Base-by-base conservation (phyloP, 176 grass and related monocot species). In the Triticum turgidum region DNA sequence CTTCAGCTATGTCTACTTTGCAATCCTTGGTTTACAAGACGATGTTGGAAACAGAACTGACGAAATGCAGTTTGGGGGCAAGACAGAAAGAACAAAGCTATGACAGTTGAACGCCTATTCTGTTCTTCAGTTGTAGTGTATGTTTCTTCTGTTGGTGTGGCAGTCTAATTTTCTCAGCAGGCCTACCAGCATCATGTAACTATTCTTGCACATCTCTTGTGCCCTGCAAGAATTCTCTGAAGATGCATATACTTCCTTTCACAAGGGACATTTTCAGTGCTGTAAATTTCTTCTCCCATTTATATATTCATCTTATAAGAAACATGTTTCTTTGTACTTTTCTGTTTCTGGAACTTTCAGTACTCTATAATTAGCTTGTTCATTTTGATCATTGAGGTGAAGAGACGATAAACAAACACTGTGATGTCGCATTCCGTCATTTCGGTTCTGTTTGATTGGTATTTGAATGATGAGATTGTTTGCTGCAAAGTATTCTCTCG, bases 61-160 rank as follows among this genome's bases (percentile, higher is more conserved):
- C 15, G 18, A 89, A 25, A 76, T 32, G 21, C 8, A 15, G 45
- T 27, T 17, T 39, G 32, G 35, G 13, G 8, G 25, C 21, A 44
- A 58, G n/a, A 32, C 38, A 77, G 63, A 45, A 67, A 77, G 63
- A 69, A 67, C 10, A 34, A 80, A 54, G 30, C 58, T 87, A 18
- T 54, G 33, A 42, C 29, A 38, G n/a, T 27, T 29, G 12, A 17
- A 3, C 17, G 11, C 15, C 11, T 49, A 9, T 87, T 81, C 21
- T 24, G 29, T 81, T 79, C 13, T 61, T 61, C 33, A 59, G 3
- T 25, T 61, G 32, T 69, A 21, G 15, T 14, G 63, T 37, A n/a
- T 32, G 59, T 24, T 49, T 39, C 51, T 32, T 81, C 29, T 64
- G 41, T 54, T 66, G 4, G 22, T 54, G 22, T 65, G 47, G 4